Conservation (phyloP, 371 early-diverging fungal species). For the Mortierella sp. region DNA sequence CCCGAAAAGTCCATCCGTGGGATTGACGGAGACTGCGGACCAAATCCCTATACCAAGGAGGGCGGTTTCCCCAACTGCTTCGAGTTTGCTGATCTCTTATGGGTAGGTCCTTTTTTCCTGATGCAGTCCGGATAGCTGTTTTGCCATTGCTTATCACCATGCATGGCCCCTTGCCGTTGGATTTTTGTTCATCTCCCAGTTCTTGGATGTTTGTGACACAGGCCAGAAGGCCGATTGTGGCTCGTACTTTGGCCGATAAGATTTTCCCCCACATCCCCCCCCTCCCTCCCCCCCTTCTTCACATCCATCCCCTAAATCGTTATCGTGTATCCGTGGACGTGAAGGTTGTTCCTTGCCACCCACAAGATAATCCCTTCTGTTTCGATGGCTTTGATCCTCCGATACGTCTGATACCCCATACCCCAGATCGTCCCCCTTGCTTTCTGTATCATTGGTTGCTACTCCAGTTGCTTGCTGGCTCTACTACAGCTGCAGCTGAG, state of each 20-base stretch:
- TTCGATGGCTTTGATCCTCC: too few species aligned
- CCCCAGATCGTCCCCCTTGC: too few species aligned
- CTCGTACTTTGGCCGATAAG: background rate
- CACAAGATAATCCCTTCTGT: too few species aligned
- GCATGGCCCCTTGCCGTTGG: background rate
- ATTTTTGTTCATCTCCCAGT: background rate
- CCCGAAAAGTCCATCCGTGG: constrained; percentile 54
- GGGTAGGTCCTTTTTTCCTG: constrained; percentile 23
- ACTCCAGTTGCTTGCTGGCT: too few species aligned
- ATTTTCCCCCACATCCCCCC: background rate
- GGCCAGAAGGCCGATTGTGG: background rate
- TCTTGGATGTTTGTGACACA: background rate
- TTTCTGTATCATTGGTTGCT: too few species aligned
- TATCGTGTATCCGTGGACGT: too few species aligned
- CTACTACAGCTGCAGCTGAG: too few species aligned
- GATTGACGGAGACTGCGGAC: constrained; percentile 21
- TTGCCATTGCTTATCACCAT: background rate
- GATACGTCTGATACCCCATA: too few species aligned
- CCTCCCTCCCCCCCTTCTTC: too few species aligned
- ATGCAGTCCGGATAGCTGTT: background rate
- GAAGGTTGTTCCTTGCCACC: too few species aligned
- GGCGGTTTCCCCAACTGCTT: constrained; percentile 43
- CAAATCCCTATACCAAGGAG: constrained; percentile 17
- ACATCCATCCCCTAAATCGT: too few species aligned
- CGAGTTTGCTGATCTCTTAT: constrained; percentile 33